phyloP scores from a whole-genome alignment of 176 grass and related monocot species.

The Carex pumila region DNA sequence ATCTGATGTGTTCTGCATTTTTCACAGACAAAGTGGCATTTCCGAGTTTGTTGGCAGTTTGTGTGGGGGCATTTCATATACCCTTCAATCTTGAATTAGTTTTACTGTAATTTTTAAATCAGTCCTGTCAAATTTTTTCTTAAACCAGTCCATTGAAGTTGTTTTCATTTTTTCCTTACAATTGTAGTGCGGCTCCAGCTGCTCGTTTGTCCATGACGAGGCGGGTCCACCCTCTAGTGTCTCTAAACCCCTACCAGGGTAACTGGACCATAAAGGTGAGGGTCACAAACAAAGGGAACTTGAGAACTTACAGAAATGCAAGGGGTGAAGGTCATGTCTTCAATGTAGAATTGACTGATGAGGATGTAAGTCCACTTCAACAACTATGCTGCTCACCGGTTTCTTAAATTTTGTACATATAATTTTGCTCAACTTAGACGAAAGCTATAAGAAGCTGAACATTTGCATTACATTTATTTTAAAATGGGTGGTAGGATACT shows the following conservation, averaged over 20 bases:
- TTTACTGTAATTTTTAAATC: background rate
- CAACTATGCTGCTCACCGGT: background rate
- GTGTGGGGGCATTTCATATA: background rate
- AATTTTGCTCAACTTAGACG: background rate
- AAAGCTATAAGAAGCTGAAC: background rate
- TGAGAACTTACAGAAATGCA: conserved; percentile 75
- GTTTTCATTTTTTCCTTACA: background rate
- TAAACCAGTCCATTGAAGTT: background rate
- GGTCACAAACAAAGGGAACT: conserved; percentile 82
- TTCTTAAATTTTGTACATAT: background rate
- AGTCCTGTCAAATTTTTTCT: background rate
- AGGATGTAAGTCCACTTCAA: conserved; percentile 64
- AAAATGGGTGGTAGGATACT: background rate
- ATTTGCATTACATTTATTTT: background rate
- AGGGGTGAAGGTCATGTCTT: conserved; percentile 92
- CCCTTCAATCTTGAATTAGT: background rate
- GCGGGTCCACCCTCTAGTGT: conserved; percentile 75
- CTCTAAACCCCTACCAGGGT: conserved; percentile 89
- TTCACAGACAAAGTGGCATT: background rate
- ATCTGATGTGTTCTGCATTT: background rate
- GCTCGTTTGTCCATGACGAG: conserved; percentile 78
- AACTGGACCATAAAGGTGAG: conserved; percentile 98
- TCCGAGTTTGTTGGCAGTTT: background rate
- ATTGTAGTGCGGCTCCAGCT: conserved; percentile 71
- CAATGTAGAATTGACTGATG: conserved; percentile 89